Percentiles rank a stretch among this genome's conserved stretches.
phyloP scores from a whole-genome alignment of 257 asterid species.

The Solanum habrochaites region DNA sequence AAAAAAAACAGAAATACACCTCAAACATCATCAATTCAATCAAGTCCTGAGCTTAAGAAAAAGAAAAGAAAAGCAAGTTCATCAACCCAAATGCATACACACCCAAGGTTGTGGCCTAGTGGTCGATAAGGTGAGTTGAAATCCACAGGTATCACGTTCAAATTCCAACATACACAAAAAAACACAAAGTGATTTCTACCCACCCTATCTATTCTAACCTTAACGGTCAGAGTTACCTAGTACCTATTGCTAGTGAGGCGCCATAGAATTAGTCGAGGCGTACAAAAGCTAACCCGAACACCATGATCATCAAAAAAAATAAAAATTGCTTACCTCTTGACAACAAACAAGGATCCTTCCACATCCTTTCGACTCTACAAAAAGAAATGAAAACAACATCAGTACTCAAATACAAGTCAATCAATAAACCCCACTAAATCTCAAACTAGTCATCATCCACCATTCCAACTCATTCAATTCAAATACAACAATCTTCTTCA shows the following conservation, averaged over 20 bases:
- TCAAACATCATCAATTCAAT: neutral
- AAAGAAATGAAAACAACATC: neutral
- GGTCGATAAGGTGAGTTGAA: neutral
- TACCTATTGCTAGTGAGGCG: neutral
- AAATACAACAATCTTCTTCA: neutral
- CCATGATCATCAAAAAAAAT: neutral
- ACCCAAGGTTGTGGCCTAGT: neutral
- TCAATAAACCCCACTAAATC: neutral
- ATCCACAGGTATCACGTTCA: neutral
- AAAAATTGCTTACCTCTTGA: conserved; percentile 47
- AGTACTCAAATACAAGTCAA: neutral
- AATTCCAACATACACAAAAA: neutral
- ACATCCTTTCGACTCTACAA: conserved; percentile 88
- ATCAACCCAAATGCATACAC: neutral
- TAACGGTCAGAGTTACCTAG: neutral
- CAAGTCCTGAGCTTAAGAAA: neutral
- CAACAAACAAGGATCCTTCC: conserved; percentile 86
- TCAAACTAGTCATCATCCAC: neutral
- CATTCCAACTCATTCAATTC: neutral
- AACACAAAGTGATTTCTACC: neutral
- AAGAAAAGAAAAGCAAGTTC: neutral
- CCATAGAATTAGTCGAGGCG: fast-evolving
- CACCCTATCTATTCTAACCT: neutral
- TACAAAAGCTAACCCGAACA: neutral
- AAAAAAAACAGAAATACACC: neutral